Conservation (phyloP, 306 rosid species). For the Trifolium subterraneum region DNA sequence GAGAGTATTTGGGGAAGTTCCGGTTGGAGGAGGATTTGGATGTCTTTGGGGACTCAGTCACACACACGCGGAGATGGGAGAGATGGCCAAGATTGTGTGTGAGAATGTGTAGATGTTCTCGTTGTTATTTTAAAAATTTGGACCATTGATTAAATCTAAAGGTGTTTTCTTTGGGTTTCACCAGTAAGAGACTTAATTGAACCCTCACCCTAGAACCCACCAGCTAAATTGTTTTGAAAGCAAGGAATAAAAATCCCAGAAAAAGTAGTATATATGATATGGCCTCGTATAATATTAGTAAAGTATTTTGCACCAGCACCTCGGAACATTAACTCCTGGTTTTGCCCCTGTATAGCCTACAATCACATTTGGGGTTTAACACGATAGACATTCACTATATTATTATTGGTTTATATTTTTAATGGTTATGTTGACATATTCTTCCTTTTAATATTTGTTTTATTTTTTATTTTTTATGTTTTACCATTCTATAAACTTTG, state of each 20-base stretch:
- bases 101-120: no score
- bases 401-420: conserved; percentile 8
- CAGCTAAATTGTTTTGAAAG: background rate
- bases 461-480: conserved; percentile 11
- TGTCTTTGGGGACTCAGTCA: no score
- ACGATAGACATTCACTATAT: background rate
- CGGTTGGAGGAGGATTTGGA: no score
- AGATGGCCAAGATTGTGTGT: no score
- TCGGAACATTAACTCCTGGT: conserved; percentile 8
- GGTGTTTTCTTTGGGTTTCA: no score
- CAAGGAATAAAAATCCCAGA: background rate
- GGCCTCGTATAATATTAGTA: background rate
- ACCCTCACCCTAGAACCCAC: no score
- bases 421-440: background rate
- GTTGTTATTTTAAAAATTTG: no score
- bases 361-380: conserved; percentile 16
- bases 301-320: conserved; percentile 5
- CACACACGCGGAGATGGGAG: no score
- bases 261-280: conserved; percentile 20
- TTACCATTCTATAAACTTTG: conserved; percentile 26
- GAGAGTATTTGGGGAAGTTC: no score
- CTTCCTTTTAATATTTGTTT: conserved; percentile 13
- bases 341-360: background rate
- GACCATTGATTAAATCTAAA: no score
- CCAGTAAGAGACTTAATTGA: no score